Percentiles rank a stretch among this genome's conserved stretches.
phyloP scores from a whole-genome alignment of 2,329 filamentous ascomycete genomes.

The Fusarium nisikadoi region DNA sequence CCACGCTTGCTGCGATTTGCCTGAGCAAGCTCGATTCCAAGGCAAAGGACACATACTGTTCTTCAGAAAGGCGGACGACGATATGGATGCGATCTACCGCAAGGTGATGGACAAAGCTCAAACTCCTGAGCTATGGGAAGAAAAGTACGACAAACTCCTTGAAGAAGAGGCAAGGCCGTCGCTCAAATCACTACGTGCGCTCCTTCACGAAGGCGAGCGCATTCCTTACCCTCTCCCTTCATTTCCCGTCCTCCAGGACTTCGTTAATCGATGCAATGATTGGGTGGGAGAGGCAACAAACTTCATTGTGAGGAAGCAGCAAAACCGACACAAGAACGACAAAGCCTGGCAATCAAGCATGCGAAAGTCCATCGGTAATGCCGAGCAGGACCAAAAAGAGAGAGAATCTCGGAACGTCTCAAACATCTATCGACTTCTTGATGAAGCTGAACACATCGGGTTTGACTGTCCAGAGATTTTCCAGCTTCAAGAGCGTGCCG shows the following conservation, averaged over 20 bases:
- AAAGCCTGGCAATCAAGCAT: constrained; percentile 82
- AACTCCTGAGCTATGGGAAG: constrained; percentile 87
- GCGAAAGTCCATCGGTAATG: constrained; percentile 71
- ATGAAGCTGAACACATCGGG: constrained; percentile 84
- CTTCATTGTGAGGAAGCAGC: constrained; percentile 96
- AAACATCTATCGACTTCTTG: constrained; percentile 86
- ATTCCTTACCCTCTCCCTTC: constrained; percentile 91
- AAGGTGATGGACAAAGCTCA: constrained; percentile 88
- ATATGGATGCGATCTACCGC: constrained; percentile 71
- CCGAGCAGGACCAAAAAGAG: constrained; percentile 76
- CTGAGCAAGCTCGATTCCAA: constrained; percentile 73
- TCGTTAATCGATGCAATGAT: constrained; percentile 95
- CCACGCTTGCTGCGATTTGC: constrained; percentile 80
- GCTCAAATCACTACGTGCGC: constrained; percentile 83
- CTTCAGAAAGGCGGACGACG: constrained; percentile 80
- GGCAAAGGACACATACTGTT: constrained; percentile 78
- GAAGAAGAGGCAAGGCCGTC: constrained; percentile 86
- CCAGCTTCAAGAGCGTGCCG: constrained; percentile 84
- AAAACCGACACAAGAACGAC: constrained; percentile 95
- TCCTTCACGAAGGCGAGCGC: constrained; percentile 93
- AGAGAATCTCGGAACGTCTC: constrained; percentile 88
- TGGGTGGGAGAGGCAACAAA: constrained; percentile 98
- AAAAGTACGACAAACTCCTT: constrained; percentile 86
- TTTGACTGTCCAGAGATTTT: constrained; percentile 95
- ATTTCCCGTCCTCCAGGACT: constrained; percentile 82